These are phyloP conservation scores for Olyra latifolia DNA, from an alignment of 176 grass and related monocot genomes.

Conservation along the genomic window DNA sequence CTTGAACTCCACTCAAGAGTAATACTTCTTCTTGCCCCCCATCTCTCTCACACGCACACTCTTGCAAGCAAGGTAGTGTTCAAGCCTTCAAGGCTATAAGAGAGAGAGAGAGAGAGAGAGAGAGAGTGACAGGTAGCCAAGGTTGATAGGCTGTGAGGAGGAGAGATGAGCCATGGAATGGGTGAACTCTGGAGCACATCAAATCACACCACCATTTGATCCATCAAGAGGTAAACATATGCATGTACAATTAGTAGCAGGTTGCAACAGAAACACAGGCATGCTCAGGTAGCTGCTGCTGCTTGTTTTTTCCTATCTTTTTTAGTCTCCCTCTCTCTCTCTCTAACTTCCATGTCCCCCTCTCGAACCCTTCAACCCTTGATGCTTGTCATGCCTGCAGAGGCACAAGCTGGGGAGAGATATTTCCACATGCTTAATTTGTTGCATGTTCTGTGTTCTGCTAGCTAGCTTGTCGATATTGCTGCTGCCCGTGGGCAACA, in stretches of 20 bases:
- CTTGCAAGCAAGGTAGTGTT: not conserved
- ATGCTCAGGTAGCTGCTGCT: not conserved
- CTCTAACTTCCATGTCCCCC: not conserved
- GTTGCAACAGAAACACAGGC: not conserved
- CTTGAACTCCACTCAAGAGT: slow-evolving; percentile 76
- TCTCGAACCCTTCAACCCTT: slow-evolving; percentile 9
- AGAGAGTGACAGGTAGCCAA: not conserved
- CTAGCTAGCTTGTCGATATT: no score
- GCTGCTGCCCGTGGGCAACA: no score
- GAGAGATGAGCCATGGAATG: not conserved
- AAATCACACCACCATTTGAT: slow-evolving; percentile 49
- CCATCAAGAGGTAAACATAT: slow-evolving; percentile 25
- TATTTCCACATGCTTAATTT: not conserved
- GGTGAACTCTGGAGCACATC: slow-evolving; percentile 52
- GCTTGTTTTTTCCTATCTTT: slow-evolving; percentile 7
- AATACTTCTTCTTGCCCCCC: not conserved
- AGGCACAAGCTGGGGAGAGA: not conserved
- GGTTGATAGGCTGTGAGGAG: not conserved
- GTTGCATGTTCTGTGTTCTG: not conserved
- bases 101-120: no score
- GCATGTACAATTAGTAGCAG: not conserved
- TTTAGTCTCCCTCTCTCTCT: not conserved
- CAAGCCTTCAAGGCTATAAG: not conserved
- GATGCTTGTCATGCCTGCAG: slow-evolving; percentile 4
- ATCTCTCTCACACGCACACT: not conserved